Evolutionary conservation across 805 yeast genomes (phyloP).

Genomic region (Yarrowia yakushimensis): DNA sequence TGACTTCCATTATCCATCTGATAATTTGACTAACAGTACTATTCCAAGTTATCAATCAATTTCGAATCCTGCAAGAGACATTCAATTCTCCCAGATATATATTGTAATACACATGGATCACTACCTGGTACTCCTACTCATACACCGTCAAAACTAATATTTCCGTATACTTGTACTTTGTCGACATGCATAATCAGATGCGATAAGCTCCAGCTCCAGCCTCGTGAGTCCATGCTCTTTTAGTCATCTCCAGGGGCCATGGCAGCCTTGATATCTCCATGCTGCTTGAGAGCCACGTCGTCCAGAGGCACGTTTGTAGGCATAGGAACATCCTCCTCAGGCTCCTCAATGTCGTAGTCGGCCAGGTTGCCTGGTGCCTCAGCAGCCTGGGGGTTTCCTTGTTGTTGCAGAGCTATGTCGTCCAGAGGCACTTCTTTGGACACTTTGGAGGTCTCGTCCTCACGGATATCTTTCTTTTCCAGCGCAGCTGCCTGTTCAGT

Average conservation of each 20-base stretch:
- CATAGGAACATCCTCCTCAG: conserved; percentile 20
- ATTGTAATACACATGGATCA: no score
- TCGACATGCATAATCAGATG: background rate
- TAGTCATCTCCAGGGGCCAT: conserved; percentile 20
- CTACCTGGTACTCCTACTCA: no score
- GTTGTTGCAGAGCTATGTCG: background rate
- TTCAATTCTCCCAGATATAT: no score
- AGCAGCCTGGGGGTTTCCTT: background rate
- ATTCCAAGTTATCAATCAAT: no score
- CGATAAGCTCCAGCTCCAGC: background rate
- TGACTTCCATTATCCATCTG: no score
- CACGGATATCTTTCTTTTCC: background rate
- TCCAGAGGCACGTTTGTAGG: conserved; percentile 3
- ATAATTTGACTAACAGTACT: no score
- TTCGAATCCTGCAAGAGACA: no score
- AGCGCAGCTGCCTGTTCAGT: background rate
- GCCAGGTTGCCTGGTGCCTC: background rate
- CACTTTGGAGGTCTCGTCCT: background rate
- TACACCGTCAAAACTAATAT: no score
- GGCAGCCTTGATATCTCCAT: conserved; percentile 9
- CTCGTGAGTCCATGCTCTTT: no score
- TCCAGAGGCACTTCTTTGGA: background rate
- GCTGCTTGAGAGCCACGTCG: conserved; percentile 6
- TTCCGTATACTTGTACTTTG: no score
- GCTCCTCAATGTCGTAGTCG: background rate